Conservation (phyloP, 768 basidiomycete genomes). For the Podaxis sp. region DNA sequence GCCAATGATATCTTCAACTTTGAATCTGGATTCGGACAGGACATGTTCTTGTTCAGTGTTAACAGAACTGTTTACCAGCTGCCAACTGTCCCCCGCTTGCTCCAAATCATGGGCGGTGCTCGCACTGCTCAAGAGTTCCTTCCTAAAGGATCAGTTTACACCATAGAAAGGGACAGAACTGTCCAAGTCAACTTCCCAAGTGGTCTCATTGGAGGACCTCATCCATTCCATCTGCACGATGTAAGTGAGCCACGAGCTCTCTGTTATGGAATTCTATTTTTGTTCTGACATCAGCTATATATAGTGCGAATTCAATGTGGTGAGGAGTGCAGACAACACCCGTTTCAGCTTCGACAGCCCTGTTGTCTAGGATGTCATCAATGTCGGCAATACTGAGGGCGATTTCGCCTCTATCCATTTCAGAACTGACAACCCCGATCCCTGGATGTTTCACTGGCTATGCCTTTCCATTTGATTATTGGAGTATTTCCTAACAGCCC, state of each 20-base stretch:
- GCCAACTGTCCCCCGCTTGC: constrained; percentile 35
- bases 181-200: constrained; percentile 47
- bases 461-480: not conserved
- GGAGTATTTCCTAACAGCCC: not conserved
- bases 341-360: constrained; percentile 48
- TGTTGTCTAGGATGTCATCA: constrained; percentile 51
- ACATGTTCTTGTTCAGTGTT: constrained; percentile 33
- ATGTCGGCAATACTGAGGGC: constrained; percentile 34
- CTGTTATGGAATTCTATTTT: not conserved
- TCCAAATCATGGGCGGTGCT: constrained; percentile 41
- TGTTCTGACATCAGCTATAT: not conserved
- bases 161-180: constrained; percentile 44
- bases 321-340: constrained; percentile 37
- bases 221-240: constrained; percentile 49
- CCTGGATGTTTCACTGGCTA: constrained; percentile 51
- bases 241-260: constrained; percentile 26
- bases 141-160: constrained; percentile 40
- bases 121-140: constrained; percentile 37
- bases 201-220: constrained; percentile 25
- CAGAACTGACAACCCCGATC: constrained; percentile 65
- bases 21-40: constrained; percentile 12
- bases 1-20: constrained; percentile 30
- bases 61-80: constrained; percentile 25
- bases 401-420: constrained; percentile 58
- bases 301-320: constrained; percentile 39